These are phyloP conservation scores for Haplographium delicatum DNA, from an alignment of 495 filamentous ascomycete genomes.

Conservation along the genomic window DNA sequence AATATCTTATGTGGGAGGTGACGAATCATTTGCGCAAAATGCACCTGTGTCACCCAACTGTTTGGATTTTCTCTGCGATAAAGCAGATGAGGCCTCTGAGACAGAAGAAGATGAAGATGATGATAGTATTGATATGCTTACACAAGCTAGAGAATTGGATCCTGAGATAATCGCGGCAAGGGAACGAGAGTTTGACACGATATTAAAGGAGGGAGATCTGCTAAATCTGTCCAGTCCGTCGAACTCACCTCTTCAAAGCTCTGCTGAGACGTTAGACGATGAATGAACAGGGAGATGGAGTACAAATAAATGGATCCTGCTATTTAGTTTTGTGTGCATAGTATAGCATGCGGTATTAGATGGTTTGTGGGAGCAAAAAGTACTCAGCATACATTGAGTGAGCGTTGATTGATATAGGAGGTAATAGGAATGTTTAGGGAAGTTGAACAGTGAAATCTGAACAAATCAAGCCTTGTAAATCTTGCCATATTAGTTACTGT, in stretches of 20 bases:
- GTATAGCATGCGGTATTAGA: too few relatives aligned
- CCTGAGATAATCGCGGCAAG: conserved; percentile 5
- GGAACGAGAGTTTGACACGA: conserved; percentile 16
- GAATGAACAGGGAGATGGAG: too few relatives aligned
- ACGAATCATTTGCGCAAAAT: conserved; percentile 9
- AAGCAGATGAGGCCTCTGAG: conserved; percentile 23
- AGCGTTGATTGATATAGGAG: too few relatives aligned
- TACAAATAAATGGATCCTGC: too few relatives aligned
- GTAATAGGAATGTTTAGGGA: too few relatives aligned
- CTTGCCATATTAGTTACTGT: too few relatives aligned
- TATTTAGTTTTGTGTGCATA: too few relatives aligned
- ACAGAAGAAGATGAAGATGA: conserved; percentile 21
- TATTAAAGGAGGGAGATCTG: conserved; percentile 2
- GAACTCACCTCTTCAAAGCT: conserved; percentile 31
- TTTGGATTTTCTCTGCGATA: background rate
- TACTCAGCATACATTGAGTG: too few relatives aligned
- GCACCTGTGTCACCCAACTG: background rate
- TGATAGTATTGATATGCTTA: conserved; percentile 22
- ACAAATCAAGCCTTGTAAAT: too few relatives aligned
- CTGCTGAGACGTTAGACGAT: conserved; percentile 38
- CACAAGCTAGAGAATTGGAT: conserved; percentile 10
- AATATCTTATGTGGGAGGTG: conserved; percentile 21
- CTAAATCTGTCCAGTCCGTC: too few relatives aligned
- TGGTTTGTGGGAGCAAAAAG: too few relatives aligned
- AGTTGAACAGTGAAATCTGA: too few relatives aligned